Percentiles rank a stretch among this genome's conserved stretches.
Conservation (phyloP, 192 early-diverging fungal genomes). For the Allomyces javanicus region DNA sequence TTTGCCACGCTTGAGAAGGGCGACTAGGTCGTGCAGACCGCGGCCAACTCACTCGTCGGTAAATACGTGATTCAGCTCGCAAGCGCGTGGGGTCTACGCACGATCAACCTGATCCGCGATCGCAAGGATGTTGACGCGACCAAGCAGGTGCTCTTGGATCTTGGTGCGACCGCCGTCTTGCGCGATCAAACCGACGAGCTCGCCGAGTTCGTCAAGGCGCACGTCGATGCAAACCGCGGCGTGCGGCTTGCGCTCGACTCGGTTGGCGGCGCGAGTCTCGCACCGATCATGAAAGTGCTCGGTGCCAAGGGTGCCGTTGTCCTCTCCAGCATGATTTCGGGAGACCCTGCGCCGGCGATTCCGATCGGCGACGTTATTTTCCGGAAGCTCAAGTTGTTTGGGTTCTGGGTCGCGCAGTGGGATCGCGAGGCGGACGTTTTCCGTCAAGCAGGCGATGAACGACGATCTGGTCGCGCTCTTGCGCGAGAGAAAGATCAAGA, state of each 20-base stretch:
- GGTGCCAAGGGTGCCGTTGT: conserved; percentile 39
- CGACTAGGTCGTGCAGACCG: conserved; percentile 82
- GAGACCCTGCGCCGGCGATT: conserved; percentile 48
- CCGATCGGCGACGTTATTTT: conserved; percentile 66
- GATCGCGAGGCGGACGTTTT: conserved; percentile 15
- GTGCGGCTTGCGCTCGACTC: conserved; percentile 65
- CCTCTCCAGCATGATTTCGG: conserved; percentile 84
- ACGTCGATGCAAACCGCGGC: conserved; percentile 19
- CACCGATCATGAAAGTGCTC: conserved; percentile 48
- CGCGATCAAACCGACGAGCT: conserved; percentile 44
- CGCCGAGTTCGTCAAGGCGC: conserved; percentile 14
- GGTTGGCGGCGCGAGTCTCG: conserved; percentile 60
- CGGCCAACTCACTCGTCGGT: conserved; percentile 78
- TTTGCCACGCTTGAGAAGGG: conserved; percentile 42
- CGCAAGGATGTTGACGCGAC: conserved; percentile 40
- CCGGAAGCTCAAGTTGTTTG: conserved; percentile 46
- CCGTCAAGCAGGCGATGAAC: too few species aligned
- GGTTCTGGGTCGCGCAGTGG: conserved; percentile 88
- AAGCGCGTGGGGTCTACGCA: conserved; percentile 47
- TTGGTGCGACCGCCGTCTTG: conserved; percentile 51
- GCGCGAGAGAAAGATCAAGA: too few species aligned
- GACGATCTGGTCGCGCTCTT: too few species aligned
- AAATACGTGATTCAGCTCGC: conserved; percentile 81
- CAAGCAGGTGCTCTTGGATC: conserved; percentile 15
- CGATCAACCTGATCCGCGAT: conserved; percentile 74